Base-by-base conservation (phyloP, 1,284 basidiomycete genomes). In the Phlebopus sp. region DNA sequence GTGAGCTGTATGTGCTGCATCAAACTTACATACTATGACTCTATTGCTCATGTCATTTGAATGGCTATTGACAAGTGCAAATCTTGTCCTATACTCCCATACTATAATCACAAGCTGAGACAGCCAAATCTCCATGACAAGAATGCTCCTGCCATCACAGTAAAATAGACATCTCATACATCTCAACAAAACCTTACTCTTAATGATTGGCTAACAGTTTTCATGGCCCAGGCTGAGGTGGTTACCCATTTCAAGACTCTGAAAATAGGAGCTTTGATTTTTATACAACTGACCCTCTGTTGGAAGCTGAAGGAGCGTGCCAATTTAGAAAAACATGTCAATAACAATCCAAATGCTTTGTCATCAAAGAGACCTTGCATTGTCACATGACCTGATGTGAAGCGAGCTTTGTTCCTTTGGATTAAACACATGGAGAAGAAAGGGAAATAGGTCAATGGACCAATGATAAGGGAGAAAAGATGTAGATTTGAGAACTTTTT, bases 171-270 rank as follows among this genome's bases (percentile, higher is more conserved):
- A 19, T 5, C 17, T 9, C n/a, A 21, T 10, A 23, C 2, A 11
- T 37, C 43, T 15, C 14, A 13, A 7, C 43, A 52, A 35, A 61
- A 62, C 37, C 58, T 65, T 17, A 66, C 63, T 9, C 52, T 60
- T 25, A n/a, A 40, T 47, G 58, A 66, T 37, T 63, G 60, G 63
- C 15, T 64, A 17, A 52, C 46, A 10, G 56, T 66, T 25, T 50
- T 59, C 11, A 41, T 58, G 47, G 48, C 49, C 2, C 66, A 68
- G 46, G 36, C 32, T 9, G 50, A 46, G 2, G 41, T 65, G 39
- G 54, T 59, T 15, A 25, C 49, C 4, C 52, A 68, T 50, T 68
- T 68, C 44, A 14, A 37, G 5, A 53, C 42, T 11, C 40, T 42
- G 9, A 25, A 15, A 2, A 53, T 54, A 5, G 60, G 56, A 0